Evolutionary conservation across 495 filamentous ascomycete species (phyloP).

Genomic region (Penicillium pancosmium): DNA sequence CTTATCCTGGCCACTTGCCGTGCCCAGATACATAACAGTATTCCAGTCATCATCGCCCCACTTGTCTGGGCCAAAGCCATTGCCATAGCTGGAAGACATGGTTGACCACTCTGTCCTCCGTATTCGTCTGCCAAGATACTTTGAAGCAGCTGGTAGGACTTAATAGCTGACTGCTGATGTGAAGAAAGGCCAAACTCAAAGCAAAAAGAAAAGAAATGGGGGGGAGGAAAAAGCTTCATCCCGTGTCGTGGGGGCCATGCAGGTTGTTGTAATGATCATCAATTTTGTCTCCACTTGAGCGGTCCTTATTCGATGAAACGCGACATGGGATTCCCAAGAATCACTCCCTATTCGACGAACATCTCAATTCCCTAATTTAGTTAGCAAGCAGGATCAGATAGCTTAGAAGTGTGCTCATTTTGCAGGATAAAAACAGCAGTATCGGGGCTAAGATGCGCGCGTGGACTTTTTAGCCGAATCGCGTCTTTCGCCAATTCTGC

Average conservation of each 20-base stretch:
- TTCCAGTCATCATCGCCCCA: not conserved
- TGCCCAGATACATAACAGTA: not conserved
- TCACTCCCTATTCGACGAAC: not conserved
- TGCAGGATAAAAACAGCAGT: too few species aligned
- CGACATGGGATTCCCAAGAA: not conserved
- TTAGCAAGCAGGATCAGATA: not conserved
- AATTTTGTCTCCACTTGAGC: not conserved
- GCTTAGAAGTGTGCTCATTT: too few species aligned
- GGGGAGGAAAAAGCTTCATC: not conserved
- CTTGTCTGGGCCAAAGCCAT: not conserved
- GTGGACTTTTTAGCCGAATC: too few species aligned
- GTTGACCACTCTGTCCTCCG: not conserved
- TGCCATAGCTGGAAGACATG: not conserved
- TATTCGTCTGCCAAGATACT: not conserved
- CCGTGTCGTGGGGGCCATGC: not conserved
- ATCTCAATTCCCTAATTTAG: not conserved
- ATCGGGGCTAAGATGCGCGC: too few species aligned
- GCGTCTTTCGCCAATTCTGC: too few species aligned
- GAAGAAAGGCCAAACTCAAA: not conserved
- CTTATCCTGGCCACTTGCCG: not conserved
- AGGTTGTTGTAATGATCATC: not conserved
- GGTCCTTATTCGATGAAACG: not conserved
- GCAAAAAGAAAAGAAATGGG: not conserved
- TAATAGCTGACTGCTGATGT: not conserved
- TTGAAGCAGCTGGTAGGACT: not conserved